Conservation (phyloP, 2,329 filamentous ascomycete species). For the Cladosporium phlei region DNA sequence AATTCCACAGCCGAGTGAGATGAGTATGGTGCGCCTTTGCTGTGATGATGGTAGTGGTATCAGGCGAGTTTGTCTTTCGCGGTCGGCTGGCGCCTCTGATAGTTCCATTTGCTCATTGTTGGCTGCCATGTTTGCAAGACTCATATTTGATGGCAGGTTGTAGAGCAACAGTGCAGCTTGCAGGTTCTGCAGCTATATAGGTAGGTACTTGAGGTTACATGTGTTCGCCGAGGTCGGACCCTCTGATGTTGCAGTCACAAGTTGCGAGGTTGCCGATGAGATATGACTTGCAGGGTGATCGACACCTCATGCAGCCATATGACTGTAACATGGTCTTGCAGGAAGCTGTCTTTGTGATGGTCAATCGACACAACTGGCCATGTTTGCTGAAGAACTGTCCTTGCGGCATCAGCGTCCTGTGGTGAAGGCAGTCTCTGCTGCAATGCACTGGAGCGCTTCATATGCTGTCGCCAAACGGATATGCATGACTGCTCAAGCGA, state of each 20-base stretch:
- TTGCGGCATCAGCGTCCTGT: too few species aligned
- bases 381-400: too few species aligned
- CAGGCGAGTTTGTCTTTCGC: neutral
- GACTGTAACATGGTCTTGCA: too few species aligned
- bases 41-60: constrained; percentile 10
- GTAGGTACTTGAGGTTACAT: neutral
- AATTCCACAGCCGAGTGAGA: constrained; percentile 43
- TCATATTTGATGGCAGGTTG: neutral
- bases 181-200: neutral
- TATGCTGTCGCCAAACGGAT: too few species aligned
- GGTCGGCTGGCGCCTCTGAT: neutral
- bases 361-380: too few species aligned
- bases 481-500: too few species aligned
- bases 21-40: constrained; percentile 26
- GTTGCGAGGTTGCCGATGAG: neutral
- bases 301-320: too few species aligned
- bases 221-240: neutral
- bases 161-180: too few species aligned
- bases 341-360: too few species aligned
- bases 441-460: too few species aligned
- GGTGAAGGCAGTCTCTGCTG: too few species aligned
- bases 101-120: neutral
- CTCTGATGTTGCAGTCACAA: neutral
- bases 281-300: too few species aligned
- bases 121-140: neutral